phyloP scores from a whole-genome alignment of 176 grass and related monocot species.

The Calamus simplicifolius region DNA sequence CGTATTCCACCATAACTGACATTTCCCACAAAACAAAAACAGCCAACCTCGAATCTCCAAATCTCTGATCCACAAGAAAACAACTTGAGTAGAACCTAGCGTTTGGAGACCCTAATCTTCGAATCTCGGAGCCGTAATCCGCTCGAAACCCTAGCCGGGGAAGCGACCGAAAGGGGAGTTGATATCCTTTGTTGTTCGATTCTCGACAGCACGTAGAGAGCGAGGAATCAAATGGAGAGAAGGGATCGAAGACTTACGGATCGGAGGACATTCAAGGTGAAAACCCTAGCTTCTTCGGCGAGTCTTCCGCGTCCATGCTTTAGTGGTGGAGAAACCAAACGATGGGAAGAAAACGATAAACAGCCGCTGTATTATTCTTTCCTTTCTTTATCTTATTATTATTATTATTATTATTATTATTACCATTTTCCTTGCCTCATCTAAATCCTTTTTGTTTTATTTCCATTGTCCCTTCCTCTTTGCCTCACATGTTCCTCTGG shows the following conservation, averaged over 20 bases:
- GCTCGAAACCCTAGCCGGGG: slow-evolving; percentile 9
- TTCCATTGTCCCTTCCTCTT: too few relatives aligned
- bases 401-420: too few relatives aligned
- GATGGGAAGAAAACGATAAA: too few relatives aligned
- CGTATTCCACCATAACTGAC: too few relatives aligned
- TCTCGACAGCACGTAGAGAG: background rate
- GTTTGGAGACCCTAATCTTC: background rate
- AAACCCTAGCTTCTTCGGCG: slow-evolving; percentile 6
- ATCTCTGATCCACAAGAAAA: slow-evolving; percentile 7
- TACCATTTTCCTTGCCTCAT: too few relatives aligned
- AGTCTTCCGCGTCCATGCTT: background rate
- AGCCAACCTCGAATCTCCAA: background rate
- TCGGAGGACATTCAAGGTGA: background rate
- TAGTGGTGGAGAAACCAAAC: background rate
- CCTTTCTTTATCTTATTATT: too few relatives aligned
- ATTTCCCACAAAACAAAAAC: background rate
- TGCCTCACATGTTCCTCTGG: too few relatives aligned
- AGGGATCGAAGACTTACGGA: background rate
- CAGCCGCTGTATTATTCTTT: too few relatives aligned
- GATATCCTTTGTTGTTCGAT: too few relatives aligned
- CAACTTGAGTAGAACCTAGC: slow-evolving; percentile 2
- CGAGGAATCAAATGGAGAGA: background rate
- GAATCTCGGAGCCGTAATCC: slow-evolving; percentile 7
- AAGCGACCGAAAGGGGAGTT: too few relatives aligned
- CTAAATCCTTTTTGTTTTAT: too few relatives aligned